These are phyloP conservation scores for Myochromella boudieri DNA, from an alignment of 768 basidiomycete species.

Conservation along the genomic window DNA sequence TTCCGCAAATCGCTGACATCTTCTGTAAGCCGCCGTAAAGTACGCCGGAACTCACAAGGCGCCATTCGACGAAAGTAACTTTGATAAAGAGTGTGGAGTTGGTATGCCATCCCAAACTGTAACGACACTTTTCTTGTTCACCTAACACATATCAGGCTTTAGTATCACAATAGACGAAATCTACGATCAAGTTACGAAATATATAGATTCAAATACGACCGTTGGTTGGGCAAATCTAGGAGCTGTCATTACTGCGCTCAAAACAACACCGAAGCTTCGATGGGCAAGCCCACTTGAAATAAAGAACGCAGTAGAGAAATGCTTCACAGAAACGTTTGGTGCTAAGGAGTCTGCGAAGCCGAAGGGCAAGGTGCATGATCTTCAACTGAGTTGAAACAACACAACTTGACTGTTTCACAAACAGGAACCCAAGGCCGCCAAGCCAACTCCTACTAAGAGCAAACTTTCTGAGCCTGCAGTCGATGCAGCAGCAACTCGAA, in stretches of 20 bases:
- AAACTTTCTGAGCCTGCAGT: constrained; percentile 27
- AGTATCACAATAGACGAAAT: constrained; percentile 71
- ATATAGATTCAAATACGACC: constrained; percentile 53
- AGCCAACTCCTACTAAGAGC: constrained; percentile 29
- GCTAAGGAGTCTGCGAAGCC: constrained; percentile 64
- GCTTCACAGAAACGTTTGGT: constrained; percentile 70
- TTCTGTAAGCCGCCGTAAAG: constrained; percentile 64
- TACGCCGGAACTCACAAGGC: constrained; percentile 61
- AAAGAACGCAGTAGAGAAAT: constrained; percentile 76
- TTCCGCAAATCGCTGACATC: neutral
- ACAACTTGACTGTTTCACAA: neutral
- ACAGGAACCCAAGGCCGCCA: constrained; percentile 48
- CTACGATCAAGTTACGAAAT: constrained; percentile 48
- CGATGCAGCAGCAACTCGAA: constrained; percentile 41
- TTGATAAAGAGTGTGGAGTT: constrained; percentile 82
- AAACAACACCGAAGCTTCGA: constrained; percentile 58
- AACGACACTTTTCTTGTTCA: constrained; percentile 1
- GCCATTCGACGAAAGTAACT: constrained; percentile 67
- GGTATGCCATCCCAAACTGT: constrained; percentile 51
- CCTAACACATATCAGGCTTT: constrained; percentile 58
- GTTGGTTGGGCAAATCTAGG: constrained; percentile 80
- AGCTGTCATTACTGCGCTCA: constrained; percentile 61
- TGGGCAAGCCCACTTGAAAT: constrained; percentile 87
- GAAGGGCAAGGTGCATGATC: constrained; percentile 57
- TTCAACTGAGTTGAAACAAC: neutral